These are phyloP conservation scores for Torulaspora indica DNA, from an alignment of 805 yeast genomes.

Conservation along the genomic window DNA sequence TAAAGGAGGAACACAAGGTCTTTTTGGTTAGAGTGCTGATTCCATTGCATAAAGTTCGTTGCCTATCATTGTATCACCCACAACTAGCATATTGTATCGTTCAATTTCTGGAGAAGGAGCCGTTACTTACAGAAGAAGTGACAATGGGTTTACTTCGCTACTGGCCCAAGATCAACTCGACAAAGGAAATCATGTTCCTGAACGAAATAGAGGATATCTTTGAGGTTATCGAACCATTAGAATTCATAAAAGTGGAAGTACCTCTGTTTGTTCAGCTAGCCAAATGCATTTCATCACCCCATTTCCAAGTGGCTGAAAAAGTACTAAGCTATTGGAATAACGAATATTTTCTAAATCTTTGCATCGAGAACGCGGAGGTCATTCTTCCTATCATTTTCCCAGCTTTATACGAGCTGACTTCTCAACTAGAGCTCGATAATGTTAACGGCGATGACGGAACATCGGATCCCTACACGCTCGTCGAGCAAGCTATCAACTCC, in stretches of 20 bases:
- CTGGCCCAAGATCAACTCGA: constrained; percentile 95
- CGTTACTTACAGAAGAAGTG: constrained; percentile 89
- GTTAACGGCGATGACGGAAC: constrained; percentile 28
- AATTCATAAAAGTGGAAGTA: constrained; percentile 84
- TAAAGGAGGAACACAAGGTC: constrained; percentile 94
- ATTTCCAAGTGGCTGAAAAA: constrained; percentile 95
- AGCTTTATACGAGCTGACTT: constrained; percentile 77
- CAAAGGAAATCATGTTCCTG: constrained; percentile 92
- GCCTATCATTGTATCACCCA: constrained; percentile 87
- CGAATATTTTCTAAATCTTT: constrained; percentile 84
- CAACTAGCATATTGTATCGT: constrained; percentile 96
- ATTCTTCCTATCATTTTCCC: constrained; percentile 90
- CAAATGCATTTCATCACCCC: constrained; percentile 89
- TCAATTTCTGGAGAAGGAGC: constrained; percentile 94
- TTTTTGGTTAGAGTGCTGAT: constrained; percentile 80
- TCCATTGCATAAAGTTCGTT: constrained; percentile 88
- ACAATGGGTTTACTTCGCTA: constrained; percentile 85
- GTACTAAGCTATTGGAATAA: constrained; percentile 92
- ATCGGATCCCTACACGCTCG: constrained; percentile 37
- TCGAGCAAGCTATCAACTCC: constrained; percentile 40
- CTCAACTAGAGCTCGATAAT: constrained; percentile 36
- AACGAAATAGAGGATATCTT: constrained; percentile 95
- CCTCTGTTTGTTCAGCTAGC: constrained; percentile 92
- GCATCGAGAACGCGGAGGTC: constrained; percentile 88
- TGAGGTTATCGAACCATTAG: constrained; percentile 91